Percentiles rank a stretch among this genome's conserved stretches.
Evolutionary conservation across 2,329 filamentous ascomycete genomes (phyloP).

Genomic region (Sarocladium strictum): DNA sequence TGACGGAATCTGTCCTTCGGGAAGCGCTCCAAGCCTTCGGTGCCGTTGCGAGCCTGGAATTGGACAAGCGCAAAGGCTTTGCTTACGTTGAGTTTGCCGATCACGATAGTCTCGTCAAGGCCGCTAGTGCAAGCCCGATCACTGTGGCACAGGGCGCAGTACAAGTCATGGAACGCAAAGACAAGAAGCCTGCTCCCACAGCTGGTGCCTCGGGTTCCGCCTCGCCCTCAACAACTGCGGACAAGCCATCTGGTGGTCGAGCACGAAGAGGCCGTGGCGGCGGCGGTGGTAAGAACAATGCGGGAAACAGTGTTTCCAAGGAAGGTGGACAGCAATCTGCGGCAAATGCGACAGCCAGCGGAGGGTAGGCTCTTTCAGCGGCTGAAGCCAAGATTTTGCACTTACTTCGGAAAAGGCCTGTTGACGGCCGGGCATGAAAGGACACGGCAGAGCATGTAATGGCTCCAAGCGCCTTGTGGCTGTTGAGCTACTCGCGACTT

Average conservation of each 20-base stretch:
- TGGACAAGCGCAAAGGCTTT: constrained; percentile 91
- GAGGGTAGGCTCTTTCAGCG: constrained; percentile 5
- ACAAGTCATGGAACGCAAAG: constrained; percentile 78
- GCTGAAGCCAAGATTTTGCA: constrained; percentile 8
- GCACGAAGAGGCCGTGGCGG: constrained; percentile 19
- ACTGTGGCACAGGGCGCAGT: constrained; percentile 79
- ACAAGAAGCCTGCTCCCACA: constrained; percentile 36
- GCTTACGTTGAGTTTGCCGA: constrained; percentile 87
- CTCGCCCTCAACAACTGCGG: constrained; percentile 8
- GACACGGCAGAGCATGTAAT: no score
- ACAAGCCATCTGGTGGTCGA: constrained; percentile 16
- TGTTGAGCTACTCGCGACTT: no score
- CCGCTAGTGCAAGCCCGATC: constrained; percentile 75
- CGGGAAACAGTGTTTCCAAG: constrained; percentile 4
- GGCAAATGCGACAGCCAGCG: background rate
- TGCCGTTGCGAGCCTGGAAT: constrained; percentile 71
- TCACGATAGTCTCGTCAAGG: constrained; percentile 65
- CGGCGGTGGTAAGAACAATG: constrained; percentile 14
- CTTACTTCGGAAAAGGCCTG: background rate
- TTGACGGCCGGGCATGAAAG: background rate
- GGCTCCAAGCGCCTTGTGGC: no score
- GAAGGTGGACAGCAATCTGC: constrained; percentile 1
- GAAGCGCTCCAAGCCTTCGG: constrained; percentile 71
- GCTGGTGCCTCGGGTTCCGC: constrained; percentile 7
- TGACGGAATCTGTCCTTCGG: constrained; percentile 75